Evolutionary conservation across 148 eudicot species (phyloP), one percentile per base, ranked within the genome.

Genomic region (Nyssa sinensis): DNA sequence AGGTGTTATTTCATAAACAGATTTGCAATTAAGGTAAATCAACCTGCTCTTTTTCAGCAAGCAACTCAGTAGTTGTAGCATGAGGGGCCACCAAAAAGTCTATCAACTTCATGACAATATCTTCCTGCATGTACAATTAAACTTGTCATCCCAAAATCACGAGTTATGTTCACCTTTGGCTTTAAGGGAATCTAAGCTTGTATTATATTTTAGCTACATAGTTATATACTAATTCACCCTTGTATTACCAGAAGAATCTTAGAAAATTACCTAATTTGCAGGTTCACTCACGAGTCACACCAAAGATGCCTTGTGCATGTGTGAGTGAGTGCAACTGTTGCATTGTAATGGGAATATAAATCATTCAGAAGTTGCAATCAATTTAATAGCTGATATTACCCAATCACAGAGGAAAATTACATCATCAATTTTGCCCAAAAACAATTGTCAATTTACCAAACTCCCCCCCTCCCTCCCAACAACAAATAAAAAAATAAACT

Each of bases 41-140:
- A 78, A 95, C 99, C 99, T 88, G 94, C 34, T 93, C 96, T 76
- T 95, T 87, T 61, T 91, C 99, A 39, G 94, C 86, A 74, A 93
- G 97, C 37, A 87, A 72, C 51, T 85, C 94, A 27, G 86, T 75
- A 62, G 97, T 89, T 0, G 94, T 91, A 64, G 98, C 87, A 83
- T 93, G 90, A 77, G 99, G 99, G 37, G 89, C 88, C 76, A 76
- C 84, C 93, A 96, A 82, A 84, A 91, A 96, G 30, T 93, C 93
- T 21, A 93, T 69, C 84, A 96, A 84, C 86, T 87, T 93, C 27
- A 64, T 77, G 75, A 96, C 76, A 37, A 93, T 80, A 70, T 91
- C 99, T 79, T 93, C 99, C 98, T 96, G 91, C 58, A 44, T 21
- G 23, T 51, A 78, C 57, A 71, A 64, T 51, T 12, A 5, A 62